These are phyloP conservation scores for Kuraishia capsulata DNA, from an alignment of 805 yeast species.

Conservation along the genomic window DNA sequence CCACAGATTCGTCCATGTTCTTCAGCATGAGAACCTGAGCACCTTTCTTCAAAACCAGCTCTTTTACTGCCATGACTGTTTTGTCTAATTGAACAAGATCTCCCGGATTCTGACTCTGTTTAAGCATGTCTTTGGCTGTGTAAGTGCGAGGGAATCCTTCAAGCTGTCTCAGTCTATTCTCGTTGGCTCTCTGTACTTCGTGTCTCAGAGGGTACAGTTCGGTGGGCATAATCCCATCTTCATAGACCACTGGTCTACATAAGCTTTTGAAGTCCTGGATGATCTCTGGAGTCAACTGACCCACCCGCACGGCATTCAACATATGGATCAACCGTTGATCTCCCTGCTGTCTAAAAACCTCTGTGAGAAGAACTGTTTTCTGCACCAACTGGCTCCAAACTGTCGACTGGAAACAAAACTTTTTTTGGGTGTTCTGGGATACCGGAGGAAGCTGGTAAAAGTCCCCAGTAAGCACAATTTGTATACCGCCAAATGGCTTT, in stretches of 20 bases:
- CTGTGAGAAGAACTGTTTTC: slow-evolving; percentile 47
- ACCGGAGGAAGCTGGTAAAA: slow-evolving; percentile 81
- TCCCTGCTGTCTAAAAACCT: slow-evolving; percentile 71
- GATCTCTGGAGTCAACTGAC: slow-evolving; percentile 41
- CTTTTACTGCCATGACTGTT: slow-evolving; percentile 55
- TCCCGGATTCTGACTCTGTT: slow-evolving; percentile 25
- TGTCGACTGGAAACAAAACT: slow-evolving; percentile 57
- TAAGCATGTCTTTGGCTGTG: slow-evolving; percentile 49
- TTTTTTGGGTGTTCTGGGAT: slow-evolving; percentile 19
- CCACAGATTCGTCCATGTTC: slow-evolving; percentile 62
- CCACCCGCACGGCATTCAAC: slow-evolving; percentile 69
- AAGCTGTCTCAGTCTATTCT: slow-evolving; percentile 33
- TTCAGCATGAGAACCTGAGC: slow-evolving; percentile 83
- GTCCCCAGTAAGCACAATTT: slow-evolving; percentile 69
- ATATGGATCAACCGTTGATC: slow-evolving; percentile 61
- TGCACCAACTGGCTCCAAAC: slow-evolving; percentile 55
- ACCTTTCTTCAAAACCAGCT: slow-evolving; percentile 49
- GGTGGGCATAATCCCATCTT: slow-evolving; percentile 62
- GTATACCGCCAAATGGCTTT: slow-evolving; percentile 75
- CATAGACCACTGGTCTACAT: slow-evolving; percentile 37
- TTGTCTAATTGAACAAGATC: slow-evolving; percentile 27
- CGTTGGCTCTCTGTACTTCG: slow-evolving; percentile 66
- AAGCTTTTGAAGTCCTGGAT: slow-evolving; percentile 40
- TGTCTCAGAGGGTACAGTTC: slow-evolving; percentile 63
- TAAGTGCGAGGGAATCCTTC: slow-evolving; percentile 34